phyloP scores from a whole-genome alignment of 2,329 filamentous ascomycete genomes.

The Akanthomyces uredinophilus region DNA sequence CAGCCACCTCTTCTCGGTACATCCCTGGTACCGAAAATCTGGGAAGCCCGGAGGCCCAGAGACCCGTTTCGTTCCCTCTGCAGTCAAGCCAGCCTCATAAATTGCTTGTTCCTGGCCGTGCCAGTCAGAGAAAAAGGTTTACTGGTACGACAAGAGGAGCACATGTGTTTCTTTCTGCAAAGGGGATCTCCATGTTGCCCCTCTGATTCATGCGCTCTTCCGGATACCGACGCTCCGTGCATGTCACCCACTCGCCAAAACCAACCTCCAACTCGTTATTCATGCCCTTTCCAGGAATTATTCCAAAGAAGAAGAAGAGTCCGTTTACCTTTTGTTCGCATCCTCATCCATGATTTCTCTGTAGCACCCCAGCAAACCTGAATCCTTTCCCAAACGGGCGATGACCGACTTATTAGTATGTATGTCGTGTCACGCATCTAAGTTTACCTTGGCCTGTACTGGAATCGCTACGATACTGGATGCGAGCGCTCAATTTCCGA shows the following conservation, averaged over 20 bases:
- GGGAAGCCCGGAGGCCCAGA: not conserved
- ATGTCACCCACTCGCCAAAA: not conserved
- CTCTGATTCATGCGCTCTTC: not conserved
- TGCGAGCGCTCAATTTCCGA: not conserved
- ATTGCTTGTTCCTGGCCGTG: not conserved
- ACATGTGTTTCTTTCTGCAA: not conserved
- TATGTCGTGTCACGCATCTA: not conserved
- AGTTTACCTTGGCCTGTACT: no score
- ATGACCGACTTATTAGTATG: not conserved
- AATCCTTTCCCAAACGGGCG: not conserved
- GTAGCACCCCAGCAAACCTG: not conserved
- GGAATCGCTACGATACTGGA: not conserved
- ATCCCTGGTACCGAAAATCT: not conserved
- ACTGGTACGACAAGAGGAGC: not conserved
- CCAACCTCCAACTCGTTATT: not conserved
- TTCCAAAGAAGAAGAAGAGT: not conserved
- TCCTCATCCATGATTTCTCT: not conserved
- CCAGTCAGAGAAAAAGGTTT: not conserved
- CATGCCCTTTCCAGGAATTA: not conserved
- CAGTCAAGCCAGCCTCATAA: not conserved
- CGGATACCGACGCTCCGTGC: not conserved
- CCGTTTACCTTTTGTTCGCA: not conserved
- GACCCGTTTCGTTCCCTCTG: no score
- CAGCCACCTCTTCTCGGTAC: not conserved
- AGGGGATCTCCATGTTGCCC: not conserved